Evolutionary conservation across 257 asterid genomes (phyloP).

Genomic region (Plantago major): DNA sequence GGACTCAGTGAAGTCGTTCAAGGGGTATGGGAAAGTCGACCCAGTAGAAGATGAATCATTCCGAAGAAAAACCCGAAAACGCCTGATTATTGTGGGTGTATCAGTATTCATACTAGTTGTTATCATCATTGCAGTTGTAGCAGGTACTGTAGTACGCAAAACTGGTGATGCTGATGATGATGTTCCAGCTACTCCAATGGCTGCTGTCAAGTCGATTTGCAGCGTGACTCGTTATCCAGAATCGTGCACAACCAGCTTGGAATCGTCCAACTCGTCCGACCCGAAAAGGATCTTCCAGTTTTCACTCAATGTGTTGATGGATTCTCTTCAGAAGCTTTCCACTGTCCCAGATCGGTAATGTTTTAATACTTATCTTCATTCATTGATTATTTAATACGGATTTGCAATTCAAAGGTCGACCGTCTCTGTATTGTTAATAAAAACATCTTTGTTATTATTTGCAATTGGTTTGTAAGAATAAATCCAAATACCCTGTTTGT

Average conservation of each 20-base stretch:
- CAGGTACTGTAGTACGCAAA: conserved; percentile 48
- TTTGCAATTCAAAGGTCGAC: too few species aligned
- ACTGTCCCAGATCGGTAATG: conserved; percentile 16
- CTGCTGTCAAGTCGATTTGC: conserved; percentile 59
- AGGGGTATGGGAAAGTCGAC: conserved; percentile 81
- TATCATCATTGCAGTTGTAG: conserved; percentile 48
- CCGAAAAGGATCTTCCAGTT: conserved; percentile 53
- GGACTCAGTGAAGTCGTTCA: conserved; percentile 69
- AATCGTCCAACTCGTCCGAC: conserved; percentile 36
- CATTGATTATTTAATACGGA: too few species aligned
- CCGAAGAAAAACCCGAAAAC: conserved; percentile 55
- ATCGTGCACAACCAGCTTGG: conserved; percentile 45
- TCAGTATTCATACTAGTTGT: conserved; percentile 34
- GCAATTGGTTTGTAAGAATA: too few species aligned
- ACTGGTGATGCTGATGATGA: conserved; percentile 14
- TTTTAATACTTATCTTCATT: too few species aligned
- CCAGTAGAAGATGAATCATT: conserved; percentile 49
- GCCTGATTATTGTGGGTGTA: conserved; percentile 39
- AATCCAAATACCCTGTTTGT: too few species aligned
- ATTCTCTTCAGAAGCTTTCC: conserved; percentile 36
- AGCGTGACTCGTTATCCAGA: conserved; percentile 43
- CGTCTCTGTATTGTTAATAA: too few species aligned
- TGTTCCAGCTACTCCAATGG: conserved; percentile 20
- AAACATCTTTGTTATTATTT: too few species aligned
- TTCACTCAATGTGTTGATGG: conserved; percentile 39